Evolutionary conservation across 768 basidiomycete genomes (phyloP).

Genomic region (Pulveroboletus sp.): DNA sequence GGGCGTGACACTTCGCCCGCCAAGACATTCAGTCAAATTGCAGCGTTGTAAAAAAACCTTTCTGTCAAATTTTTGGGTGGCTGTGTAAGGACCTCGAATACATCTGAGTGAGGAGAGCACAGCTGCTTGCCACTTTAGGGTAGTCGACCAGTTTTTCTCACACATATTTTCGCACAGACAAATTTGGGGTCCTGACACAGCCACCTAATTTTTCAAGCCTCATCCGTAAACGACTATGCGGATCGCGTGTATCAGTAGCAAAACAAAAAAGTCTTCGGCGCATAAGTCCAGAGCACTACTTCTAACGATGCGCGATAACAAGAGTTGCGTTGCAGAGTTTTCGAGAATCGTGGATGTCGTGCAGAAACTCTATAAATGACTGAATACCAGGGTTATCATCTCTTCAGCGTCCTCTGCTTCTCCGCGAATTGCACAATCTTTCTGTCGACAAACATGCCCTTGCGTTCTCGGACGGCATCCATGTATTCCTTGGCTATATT

Average conservation of each 20-base stretch:
- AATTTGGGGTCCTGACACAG: no score
- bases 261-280: no score
- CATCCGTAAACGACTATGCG: no score
- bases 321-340: neutral
- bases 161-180: no score
- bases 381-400: conserved; percentile 32
- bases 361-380: neutral
- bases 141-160: no score
- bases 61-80: no score
- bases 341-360: neutral
- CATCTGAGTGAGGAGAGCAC: no score
- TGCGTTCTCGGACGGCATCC: conserved; percentile 85
- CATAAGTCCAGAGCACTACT: neutral
- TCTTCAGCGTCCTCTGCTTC: conserved; percentile 88
- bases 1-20: neutral
- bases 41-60: neutral
- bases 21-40: no score
- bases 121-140: no score
- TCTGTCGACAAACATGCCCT: conserved; percentile 92
- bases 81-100: no score
- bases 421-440: conserved; percentile 96
- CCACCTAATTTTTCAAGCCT: no score
- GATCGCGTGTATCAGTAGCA: no score
- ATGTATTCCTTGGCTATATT: conserved; percentile 94
- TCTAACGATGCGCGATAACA: neutral